Base-by-base conservation (phyloP, 2,329 filamentous ascomycete species). In the Teratosphaeria epicoccoides region DNA sequence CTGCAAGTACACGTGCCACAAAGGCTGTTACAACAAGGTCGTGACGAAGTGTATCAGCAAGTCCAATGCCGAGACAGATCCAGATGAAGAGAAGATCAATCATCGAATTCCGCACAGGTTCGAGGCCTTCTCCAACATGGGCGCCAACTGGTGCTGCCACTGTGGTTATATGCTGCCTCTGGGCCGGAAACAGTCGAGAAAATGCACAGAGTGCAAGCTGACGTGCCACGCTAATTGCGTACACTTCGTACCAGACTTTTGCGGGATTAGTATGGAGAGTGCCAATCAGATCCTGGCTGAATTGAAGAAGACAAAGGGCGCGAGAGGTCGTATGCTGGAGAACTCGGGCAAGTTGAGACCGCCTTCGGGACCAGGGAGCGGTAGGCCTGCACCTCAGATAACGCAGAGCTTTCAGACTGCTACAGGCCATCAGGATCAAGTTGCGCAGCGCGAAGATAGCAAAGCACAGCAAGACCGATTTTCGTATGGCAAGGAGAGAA, bases 31-130 rank as follows among this genome's bases (percentile, higher is more conserved):
- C 70, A 75, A 82, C 14, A 95, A 90, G 69, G 93, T 98, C 46
- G 93, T 98, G 62, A 98, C 93, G 57, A 98, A 98, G 72, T 98
- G 93, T 74, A 98, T 98, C 70, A 97, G 91, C 74, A 97, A 98
- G 70, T 96, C 91, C 57, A 98, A 98, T 67, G 91, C 93, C 57
- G 93, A 98, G 70, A 95, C 88, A 5, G 93, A 98, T 68, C 91
- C 93, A 22, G 93, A 98, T 71, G 93, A 98, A 71, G 93, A 96
- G 72, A 98, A 97, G 77, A 94, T 98, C 80, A 98, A 98, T 68
- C 93, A 98, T 69, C 87, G 93, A 58, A 98, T 98, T 66, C 93
- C 93, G 7, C 93, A 98, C 79, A 85, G 93, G 50, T 98, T 97
- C 76, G 84, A 91, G 64, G 83, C 86, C n/a, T 98, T 94, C 68